These are phyloP conservation scores for Candida silvicultrix DNA, from an alignment of 805 yeast species.

Conservation along the genomic window DNA sequence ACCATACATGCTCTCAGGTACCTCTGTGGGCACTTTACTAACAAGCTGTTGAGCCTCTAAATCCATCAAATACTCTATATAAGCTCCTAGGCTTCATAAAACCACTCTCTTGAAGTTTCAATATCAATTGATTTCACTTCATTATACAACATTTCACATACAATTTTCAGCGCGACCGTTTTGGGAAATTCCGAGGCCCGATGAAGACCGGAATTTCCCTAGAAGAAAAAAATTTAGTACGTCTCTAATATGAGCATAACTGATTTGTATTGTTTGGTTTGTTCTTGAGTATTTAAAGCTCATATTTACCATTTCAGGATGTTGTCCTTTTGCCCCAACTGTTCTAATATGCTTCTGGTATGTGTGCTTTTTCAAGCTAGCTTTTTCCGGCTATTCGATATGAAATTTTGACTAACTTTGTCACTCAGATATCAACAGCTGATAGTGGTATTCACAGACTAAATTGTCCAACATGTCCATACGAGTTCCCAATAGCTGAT, in stretches of 20 bases:
- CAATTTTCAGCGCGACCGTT: not conserved
- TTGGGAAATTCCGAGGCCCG: not conserved
- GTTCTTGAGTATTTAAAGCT: too few species aligned
- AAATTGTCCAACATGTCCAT: conserved; percentile 92
- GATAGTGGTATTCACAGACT: conserved; percentile 58
- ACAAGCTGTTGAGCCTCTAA: too few species aligned
- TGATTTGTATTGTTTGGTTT: not conserved
- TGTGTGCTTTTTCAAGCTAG: conserved; percentile 7
- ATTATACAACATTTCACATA: too few species aligned
- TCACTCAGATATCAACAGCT: conserved; percentile 43
- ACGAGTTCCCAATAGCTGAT: conserved; percentile 83
- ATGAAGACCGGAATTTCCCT: not conserved
- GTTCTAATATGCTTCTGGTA: conserved; percentile 82
- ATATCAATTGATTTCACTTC: too few species aligned
- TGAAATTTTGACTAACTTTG: not conserved
- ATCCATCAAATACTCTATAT: too few species aligned
- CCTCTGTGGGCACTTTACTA: not conserved
- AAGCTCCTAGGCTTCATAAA: too few species aligned
- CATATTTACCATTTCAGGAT: conserved; percentile 29
- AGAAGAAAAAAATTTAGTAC: not conserved
- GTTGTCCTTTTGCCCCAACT: conserved; percentile 93
- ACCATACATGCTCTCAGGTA: not conserved
- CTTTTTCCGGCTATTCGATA: not conserved
- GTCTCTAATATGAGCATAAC: not conserved
- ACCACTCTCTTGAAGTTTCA: too few species aligned